These are phyloP conservation scores for Skeletonema menzelii DNA, from an alignment of 108 stramenopile genomes.

Conservation along the genomic window DNA sequence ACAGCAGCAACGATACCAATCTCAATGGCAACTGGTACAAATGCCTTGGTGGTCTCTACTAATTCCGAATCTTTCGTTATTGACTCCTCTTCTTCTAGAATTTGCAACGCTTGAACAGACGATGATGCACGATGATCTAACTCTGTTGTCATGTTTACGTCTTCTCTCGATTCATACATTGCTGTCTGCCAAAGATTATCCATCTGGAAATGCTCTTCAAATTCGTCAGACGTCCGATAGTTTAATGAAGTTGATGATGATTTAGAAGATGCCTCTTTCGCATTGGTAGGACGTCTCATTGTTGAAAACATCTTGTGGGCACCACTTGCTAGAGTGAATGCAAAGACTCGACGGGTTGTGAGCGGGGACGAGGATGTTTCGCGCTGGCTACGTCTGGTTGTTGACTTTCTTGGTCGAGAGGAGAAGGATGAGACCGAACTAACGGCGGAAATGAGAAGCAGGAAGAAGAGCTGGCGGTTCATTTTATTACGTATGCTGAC, in stretches of 20 bases:
- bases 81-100: background rate
- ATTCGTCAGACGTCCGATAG: background rate
- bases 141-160: background rate
- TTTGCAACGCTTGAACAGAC: background rate
- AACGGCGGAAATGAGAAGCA: background rate
- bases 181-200: background rate
- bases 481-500: no score
- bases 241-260: background rate
- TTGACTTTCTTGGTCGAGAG: background rate
- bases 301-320: background rate
- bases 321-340: background rate
- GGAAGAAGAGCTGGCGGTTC: background rate
- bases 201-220: background rate
- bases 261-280: background rate
- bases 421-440: background rate
- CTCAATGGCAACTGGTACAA: background rate
- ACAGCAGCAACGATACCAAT: background rate
- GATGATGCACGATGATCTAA: background rate
- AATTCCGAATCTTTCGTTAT: background rate
- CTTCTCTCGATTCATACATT: background rate
- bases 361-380: background rate
- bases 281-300: background rate
- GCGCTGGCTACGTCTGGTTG: background rate
- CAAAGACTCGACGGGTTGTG: background rate
- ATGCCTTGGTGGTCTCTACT: background rate